Conservation (phyloP, 176 grass and related monocot genomes). For the Hsuehochloa calcarea region DNA sequence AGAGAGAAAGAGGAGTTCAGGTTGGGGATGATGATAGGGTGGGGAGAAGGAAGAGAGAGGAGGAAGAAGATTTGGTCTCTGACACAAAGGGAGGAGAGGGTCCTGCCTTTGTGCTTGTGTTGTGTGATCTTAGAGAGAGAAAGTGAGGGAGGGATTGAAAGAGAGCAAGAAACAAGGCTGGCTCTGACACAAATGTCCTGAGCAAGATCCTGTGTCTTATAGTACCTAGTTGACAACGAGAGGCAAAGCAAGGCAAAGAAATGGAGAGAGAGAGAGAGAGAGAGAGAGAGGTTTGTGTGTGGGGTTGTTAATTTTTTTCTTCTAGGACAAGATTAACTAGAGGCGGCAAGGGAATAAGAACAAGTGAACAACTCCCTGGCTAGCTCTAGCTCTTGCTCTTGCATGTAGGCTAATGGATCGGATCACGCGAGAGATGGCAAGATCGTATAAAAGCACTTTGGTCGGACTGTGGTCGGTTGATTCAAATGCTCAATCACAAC, state of each 20-base stretch:
- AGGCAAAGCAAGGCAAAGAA: slow-evolving; percentile 37
- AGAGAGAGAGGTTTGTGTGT: neutral
- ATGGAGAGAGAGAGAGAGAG: neutral
- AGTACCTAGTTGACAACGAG: slow-evolving; percentile 53
- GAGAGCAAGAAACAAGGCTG: slow-evolving; percentile 40
- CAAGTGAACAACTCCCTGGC: slow-evolving; percentile 24
- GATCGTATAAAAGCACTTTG: slow-evolving; percentile 24
- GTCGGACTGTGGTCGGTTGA: slow-evolving; percentile 43
- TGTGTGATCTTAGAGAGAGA: slow-evolving; percentile 36
- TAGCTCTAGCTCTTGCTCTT: slow-evolving; percentile 21
- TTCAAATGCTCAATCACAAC: neutral
- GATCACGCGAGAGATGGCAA: slow-evolving; percentile 1
- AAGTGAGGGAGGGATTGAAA: neutral
- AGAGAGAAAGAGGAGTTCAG: slow-evolving; percentile 12
- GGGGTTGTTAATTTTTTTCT: slow-evolving; percentile 17
- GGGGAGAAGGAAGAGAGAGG: neutral
- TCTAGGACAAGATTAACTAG: neutral
- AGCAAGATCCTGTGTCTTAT: slow-evolving; percentile 57
- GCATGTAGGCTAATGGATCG: slow-evolving; percentile 38
- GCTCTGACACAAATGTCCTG: slow-evolving; percentile 79
- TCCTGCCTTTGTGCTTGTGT: neutral
- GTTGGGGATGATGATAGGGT: neutral
- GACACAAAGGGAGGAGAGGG: slow-evolving; percentile 47
- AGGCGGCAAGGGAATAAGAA: neutral
- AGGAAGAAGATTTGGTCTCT: slow-evolving; percentile 44